phyloP scores from a whole-genome alignment of 106 monocot species.

The Dioscorea zingiberensis region DNA sequence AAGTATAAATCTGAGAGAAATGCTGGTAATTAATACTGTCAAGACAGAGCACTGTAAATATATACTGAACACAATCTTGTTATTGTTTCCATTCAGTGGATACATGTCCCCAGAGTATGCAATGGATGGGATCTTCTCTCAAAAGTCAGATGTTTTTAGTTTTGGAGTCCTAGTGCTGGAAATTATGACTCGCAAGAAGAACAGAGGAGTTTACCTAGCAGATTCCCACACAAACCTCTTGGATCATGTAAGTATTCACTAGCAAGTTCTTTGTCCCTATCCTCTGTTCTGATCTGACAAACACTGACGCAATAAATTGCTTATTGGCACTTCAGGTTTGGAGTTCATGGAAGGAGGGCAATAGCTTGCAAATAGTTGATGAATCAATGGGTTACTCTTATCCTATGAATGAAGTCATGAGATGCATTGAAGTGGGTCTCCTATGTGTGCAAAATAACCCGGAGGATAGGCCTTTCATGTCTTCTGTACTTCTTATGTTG shows the following conservation, averaged over 20 bases:
- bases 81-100: slow-evolving; percentile 10
- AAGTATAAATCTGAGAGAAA: neutral
- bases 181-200: slow-evolving; percentile 12
- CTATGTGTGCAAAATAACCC: slow-evolving; percentile 10
- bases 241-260: slow-evolving; percentile 9
- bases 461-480: slow-evolving; percentile 8
- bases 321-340: slow-evolving; percentile 2
- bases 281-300: too few species aligned
- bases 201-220: neutral
- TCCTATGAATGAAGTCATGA: neutral
- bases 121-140: slow-evolving; percentile 14
- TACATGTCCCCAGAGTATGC: slow-evolving; percentile 28
- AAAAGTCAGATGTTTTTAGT: slow-evolving; percentile 25
- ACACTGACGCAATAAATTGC: too few species aligned
- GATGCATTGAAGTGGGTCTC: slow-evolving; percentile 17
- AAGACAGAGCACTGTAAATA: neutral
- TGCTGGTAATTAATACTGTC: neutral
- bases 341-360: slow-evolving; percentile 4
- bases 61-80: neutral
- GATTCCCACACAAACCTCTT: slow-evolving; percentile 4
- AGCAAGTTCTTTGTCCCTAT: too few species aligned
- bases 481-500: slow-evolving; percentile 5
- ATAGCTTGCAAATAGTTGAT: slow-evolving; percentile 1
- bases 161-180: slow-evolving; percentile 17
- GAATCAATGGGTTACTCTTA: neutral